phyloP scores from a whole-genome alignment of 352 stramenopile species.

The Phytopythium boreale region DNA sequence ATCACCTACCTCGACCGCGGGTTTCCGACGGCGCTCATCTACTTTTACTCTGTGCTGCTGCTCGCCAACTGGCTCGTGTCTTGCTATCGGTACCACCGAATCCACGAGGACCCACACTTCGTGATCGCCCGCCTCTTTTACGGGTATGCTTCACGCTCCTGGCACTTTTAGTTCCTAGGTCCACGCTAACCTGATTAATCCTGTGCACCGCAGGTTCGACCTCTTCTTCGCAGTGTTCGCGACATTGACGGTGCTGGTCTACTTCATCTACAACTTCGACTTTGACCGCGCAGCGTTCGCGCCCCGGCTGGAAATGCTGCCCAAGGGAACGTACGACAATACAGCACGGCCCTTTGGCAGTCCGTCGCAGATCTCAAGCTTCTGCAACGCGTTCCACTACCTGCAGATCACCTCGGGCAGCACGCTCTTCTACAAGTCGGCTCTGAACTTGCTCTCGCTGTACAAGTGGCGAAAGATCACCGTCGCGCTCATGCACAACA shows the following conservation, averaged over 20 bases:
- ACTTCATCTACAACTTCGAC: constrained; percentile 30
- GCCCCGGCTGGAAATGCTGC: constrained; percentile 20
- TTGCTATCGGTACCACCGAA: constrained; percentile 42
- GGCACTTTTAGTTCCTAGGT: not conserved
- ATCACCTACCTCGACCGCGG: constrained; percentile 30
- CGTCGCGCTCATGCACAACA: constrained; percentile 27
- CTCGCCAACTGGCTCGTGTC: constrained; percentile 40
- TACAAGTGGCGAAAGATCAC: constrained; percentile 54
- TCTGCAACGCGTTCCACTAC: constrained; percentile 33
- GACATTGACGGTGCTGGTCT: constrained; percentile 32
- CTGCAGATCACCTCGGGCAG: constrained; percentile 20
- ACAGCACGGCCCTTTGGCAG: constrained; percentile 36
- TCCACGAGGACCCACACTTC: constrained; percentile 19
- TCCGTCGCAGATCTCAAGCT: constrained; percentile 30
- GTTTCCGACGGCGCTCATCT: constrained; percentile 36
- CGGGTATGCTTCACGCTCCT: constrained; percentile 11
- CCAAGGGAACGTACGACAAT: constrained; percentile 21
- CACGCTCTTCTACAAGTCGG: constrained; percentile 32
- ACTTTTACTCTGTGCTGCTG: constrained; percentile 32
- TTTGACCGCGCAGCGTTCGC: constrained; percentile 30
- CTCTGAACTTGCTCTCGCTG: constrained; percentile 32
- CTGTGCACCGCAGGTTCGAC: constrained; percentile 8
- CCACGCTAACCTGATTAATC: not conserved
- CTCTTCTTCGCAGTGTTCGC: constrained; percentile 54
- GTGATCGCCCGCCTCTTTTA: constrained; percentile 40